Conservation (phyloP, 805 yeast genomes). For the Ogataea thermomethanolica region DNA sequence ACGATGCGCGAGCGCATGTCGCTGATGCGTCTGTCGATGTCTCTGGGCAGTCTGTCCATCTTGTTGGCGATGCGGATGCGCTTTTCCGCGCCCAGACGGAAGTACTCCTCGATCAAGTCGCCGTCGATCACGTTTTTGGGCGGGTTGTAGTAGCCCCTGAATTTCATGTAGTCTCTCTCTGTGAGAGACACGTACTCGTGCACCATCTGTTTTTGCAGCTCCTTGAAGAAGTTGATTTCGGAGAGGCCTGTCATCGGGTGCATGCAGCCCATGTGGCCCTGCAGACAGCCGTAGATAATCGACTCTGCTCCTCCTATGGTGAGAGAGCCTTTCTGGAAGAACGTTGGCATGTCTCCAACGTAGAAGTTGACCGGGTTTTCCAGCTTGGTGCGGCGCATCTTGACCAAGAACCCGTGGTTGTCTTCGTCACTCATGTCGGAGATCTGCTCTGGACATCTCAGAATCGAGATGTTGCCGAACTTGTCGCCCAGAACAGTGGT, state of each 20-base stretch:
- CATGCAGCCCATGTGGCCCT: conserved; percentile 76
- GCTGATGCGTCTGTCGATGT: conserved; percentile 48
- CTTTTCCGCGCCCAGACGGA: conserved; percentile 31
- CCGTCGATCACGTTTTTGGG: conserved; percentile 79
- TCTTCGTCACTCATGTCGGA: conserved; percentile 52
- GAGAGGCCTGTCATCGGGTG: conserved; percentile 60
- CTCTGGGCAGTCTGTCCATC: conserved; percentile 45
- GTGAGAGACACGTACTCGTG: conserved; percentile 40
- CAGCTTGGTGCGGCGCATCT: conserved; percentile 43
- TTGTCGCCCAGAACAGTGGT: conserved; percentile 84
- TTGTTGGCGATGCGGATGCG: conserved; percentile 38
- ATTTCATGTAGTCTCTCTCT: conserved; percentile 65
- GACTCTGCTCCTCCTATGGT: conserved; percentile 63
- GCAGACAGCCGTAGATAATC: conserved; percentile 69
- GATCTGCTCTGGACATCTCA: conserved; percentile 54
- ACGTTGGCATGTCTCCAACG: conserved; percentile 67
- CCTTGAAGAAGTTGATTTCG: conserved; percentile 58
- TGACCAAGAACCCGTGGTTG: conserved; percentile 38
- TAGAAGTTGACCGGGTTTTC: conserved; percentile 53
- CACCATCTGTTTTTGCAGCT: conserved; percentile 48
- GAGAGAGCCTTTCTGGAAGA: conserved; percentile 52
- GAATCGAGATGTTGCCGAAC: conserved; percentile 73
- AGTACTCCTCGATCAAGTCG: conserved; percentile 68
- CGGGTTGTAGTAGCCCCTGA: conserved; percentile 80
- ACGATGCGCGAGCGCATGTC: conserved; percentile 46